Evolutionary conservation across 1,139 yeast species (phyloP).

Genomic region (Geotrichum siamense): DNA sequence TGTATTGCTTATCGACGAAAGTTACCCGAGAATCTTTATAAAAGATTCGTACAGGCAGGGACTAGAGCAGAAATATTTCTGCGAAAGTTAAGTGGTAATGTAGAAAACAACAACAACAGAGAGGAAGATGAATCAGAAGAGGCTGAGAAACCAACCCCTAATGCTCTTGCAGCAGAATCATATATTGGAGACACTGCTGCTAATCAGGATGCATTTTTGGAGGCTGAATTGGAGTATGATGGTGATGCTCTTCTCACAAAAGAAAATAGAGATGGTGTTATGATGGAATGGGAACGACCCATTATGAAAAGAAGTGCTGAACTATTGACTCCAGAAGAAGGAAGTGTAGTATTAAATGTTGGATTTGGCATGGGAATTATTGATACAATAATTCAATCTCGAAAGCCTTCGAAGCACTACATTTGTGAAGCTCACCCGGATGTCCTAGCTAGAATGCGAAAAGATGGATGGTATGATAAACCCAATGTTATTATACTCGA

Average conservation of each 20-base stretch:
- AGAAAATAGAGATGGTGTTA: slow-evolving; percentile 77
- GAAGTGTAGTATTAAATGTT: slow-evolving; percentile 59
- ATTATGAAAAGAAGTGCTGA: slow-evolving; percentile 78
- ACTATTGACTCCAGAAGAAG: slow-evolving; percentile 35
- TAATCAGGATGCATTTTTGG: slow-evolving; percentile 56
- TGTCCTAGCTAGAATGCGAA: slow-evolving; percentile 58
- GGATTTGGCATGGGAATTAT: slow-evolving; percentile 98
- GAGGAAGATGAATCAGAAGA: slow-evolving; percentile 32
- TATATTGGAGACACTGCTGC: slow-evolving; percentile 33
- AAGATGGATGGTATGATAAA: slow-evolving; percentile 81
- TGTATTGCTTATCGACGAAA: slow-evolving; percentile 34
- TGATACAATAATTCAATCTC: slow-evolving; percentile 63
- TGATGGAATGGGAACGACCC: slow-evolving; percentile 95
- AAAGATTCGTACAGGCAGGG: slow-evolving; percentile 72
- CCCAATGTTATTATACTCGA: slow-evolving; percentile 64
- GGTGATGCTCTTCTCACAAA: slow-evolving; percentile 68
- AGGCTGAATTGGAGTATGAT: slow-evolving; percentile 60
- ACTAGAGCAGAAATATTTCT: slow-evolving; percentile 80
- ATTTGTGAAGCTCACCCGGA: slow-evolving; percentile 95
- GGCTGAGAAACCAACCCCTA: slow-evolving; percentile 16
- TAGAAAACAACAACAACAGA: slow-evolving; percentile 36
- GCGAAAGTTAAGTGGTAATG: slow-evolving; percentile 45
- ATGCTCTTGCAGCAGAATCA: neutral
- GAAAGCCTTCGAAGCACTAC: slow-evolving; percentile 62
- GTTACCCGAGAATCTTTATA: slow-evolving; percentile 34